phyloP scores from a whole-genome alignment of 495 filamentous ascomycete genomes.

The Chaetomium fimeti region DNA sequence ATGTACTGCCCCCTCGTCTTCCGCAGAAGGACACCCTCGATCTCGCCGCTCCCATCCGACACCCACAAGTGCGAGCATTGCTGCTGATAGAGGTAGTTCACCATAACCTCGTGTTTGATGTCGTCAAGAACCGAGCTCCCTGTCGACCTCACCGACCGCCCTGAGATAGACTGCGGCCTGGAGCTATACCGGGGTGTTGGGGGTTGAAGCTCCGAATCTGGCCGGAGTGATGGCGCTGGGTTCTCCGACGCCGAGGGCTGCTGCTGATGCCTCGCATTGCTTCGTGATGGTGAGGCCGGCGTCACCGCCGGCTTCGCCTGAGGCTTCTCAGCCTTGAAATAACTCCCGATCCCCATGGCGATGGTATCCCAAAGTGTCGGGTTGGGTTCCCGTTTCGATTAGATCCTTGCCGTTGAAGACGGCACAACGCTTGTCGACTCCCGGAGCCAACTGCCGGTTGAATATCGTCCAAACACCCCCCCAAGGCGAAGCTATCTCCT shows the following conservation, averaged over 20 bases:
- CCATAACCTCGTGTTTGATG: conserved; percentile 82
- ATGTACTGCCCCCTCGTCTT: conserved; percentile 66
- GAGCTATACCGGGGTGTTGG: conserved; percentile 47
- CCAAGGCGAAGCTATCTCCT: neutral
- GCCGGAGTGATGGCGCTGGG: conserved; percentile 13
- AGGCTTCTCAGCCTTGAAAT: conserved; percentile 58
- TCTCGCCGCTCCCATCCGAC: conserved; percentile 59
- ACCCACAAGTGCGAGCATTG: conserved; percentile 71
- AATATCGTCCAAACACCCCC: neutral
- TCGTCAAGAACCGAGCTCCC: conserved; percentile 64
- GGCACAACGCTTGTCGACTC: neutral
- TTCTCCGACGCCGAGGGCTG: conserved; percentile 31
- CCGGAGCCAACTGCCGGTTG: neutral
- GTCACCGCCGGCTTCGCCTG: conserved; percentile 25
- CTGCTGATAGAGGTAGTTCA: conserved; percentile 77
- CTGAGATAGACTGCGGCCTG: conserved; percentile 53
- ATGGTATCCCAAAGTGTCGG: conserved; percentile 19
- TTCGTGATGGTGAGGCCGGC: conserved; percentile 10
- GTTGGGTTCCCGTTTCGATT: conserved; percentile 10
- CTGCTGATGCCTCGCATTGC: conserved; percentile 17
- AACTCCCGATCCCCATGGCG: conserved; percentile 59
- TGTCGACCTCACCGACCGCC: conserved; percentile 44
- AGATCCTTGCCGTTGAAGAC: conserved; percentile 10
- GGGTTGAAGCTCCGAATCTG: conserved; percentile 47
- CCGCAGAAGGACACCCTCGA: conserved; percentile 69